Evolutionary conservation across 768 basidiomycete species (phyloP).

Genomic region (Suillus americanus): DNA sequence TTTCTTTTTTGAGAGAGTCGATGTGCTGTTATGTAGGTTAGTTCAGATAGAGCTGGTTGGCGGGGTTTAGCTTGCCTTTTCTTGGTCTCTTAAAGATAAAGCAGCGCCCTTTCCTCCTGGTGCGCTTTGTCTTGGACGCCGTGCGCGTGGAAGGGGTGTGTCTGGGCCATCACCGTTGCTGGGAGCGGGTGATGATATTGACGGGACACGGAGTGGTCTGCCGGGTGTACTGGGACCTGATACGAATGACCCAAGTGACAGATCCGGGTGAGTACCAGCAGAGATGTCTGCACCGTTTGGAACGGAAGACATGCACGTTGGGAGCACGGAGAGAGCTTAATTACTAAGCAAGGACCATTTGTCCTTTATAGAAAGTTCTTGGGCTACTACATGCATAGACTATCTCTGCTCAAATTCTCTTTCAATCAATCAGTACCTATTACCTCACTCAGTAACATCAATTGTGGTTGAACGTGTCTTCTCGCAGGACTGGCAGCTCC

Average conservation of each 20-base stretch:
- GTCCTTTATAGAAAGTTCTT: not conserved
- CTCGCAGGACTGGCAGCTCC: no score
- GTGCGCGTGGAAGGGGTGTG: constrained; percentile 50
- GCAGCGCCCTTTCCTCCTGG: constrained; percentile 36
- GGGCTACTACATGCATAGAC: not conserved
- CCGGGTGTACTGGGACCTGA: constrained; percentile 56
- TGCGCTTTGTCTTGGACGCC: constrained; percentile 36
- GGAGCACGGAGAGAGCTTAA: not conserved
- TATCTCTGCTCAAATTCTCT: no score
- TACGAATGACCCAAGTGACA: constrained; percentile 57
- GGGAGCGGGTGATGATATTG: constrained; percentile 50
- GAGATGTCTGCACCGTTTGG: constrained; percentile 23
- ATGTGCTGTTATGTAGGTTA: constrained; percentile 62
- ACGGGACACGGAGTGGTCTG: constrained; percentile 44
- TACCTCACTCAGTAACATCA: no score
- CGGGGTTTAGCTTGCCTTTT: constrained; percentile 64
- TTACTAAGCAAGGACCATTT: not conserved
- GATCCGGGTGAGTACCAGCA: constrained; percentile 49
- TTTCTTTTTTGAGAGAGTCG: constrained; percentile 94
- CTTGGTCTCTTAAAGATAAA: constrained; percentile 91
- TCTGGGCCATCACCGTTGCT: constrained; percentile 49
- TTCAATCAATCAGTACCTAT: no score
- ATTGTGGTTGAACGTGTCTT: no score
- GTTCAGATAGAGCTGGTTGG: not conserved
- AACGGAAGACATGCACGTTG: not conserved